phyloP scores from a whole-genome alignment of 257 asterid genomes.

The Plantago elongata region DNA sequence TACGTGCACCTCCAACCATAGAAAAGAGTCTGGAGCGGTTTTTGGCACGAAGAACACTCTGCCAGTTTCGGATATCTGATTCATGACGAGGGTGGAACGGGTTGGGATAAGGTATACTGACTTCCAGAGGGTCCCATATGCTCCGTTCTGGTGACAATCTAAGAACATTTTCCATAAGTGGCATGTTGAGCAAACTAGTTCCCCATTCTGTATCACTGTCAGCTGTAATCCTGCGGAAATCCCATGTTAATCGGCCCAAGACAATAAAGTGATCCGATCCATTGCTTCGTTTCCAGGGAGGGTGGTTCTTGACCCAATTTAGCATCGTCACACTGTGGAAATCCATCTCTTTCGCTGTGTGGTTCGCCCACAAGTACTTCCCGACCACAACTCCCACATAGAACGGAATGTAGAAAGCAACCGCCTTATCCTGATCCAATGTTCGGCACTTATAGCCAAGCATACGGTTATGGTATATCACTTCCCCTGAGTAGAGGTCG shows the following conservation, averaged over 20 bases:
- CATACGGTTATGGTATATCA: constrained; percentile 48
- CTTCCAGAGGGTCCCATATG: constrained; percentile 25
- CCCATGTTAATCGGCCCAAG: constrained; percentile 62
- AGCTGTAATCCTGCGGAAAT: constrained; percentile 42
- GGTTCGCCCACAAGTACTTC: constrained; percentile 46
- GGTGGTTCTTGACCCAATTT: constrained; percentile 36
- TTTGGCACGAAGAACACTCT: constrained; percentile 15
- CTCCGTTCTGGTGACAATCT: constrained; percentile 26
- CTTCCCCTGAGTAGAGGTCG: constrained; percentile 43
- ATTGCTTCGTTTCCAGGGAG: constrained; percentile 31
- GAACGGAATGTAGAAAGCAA: constrained; percentile 61
- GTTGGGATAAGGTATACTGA: constrained; percentile 38
- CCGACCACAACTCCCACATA: constrained; percentile 68
- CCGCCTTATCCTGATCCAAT: constrained; percentile 36
- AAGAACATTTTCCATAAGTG: constrained; percentile 40
- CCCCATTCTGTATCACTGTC: constrained; percentile 56
- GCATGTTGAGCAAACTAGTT: constrained; percentile 46
- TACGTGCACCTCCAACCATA: constrained; percentile 31
- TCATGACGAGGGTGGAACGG: constrained; percentile 32
- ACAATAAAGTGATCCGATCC: constrained; percentile 59
- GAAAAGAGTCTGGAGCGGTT: constrained; percentile 23
- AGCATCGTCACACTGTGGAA: constrained; percentile 34
- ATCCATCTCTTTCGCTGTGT: constrained; percentile 46
- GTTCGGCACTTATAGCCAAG: constrained; percentile 43
- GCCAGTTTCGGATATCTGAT: constrained; percentile 28